A percentile compares a stretch with the other conserved stretches of the same genome.
Evolutionary conservation across 805 yeast genomes (phyloP).

Genomic region (Citeromyces nyonsensis): DNA sequence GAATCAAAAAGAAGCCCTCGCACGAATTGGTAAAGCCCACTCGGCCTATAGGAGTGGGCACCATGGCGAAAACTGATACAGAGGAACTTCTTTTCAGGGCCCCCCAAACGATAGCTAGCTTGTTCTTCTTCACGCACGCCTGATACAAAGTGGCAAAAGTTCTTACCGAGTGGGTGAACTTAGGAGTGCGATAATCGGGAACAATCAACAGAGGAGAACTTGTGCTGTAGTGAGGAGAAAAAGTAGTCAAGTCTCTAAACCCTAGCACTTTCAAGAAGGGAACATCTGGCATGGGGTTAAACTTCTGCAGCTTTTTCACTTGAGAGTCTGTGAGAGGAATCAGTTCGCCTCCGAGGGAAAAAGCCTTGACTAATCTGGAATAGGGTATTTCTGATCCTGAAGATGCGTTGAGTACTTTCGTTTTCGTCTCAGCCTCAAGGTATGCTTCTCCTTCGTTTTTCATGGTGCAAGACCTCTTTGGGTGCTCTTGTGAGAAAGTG

Average conservation of each 20-base stretch:
- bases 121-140: conserved; percentile 30
- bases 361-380: conserved; percentile 18
- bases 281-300: conserved; percentile 14
- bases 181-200: conserved; percentile 45
- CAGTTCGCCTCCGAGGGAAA: conserved; percentile 28
- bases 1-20: conserved; percentile 58
- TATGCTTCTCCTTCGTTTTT: conserved; percentile 36
- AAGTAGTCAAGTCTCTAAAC: conserved; percentile 31
- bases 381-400: conserved; percentile 27
- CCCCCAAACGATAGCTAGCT: conserved; percentile 65
- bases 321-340: conserved; percentile 22
- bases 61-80: conserved; percentile 43
- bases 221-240: conserved; percentile 34
- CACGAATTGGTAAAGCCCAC: conserved; percentile 19
- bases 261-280: conserved; percentile 57
- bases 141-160: conserved; percentile 58
- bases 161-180: conserved; percentile 42
- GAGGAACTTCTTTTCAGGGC: conserved; percentile 32
- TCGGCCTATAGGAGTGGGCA: conserved; percentile 25
- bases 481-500: conserved; percentile 37
- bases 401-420: conserved; percentile 19
- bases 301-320: conserved; percentile 14
- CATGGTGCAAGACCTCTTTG: conserved; percentile 32
- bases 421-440: conserved; percentile 32
- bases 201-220: conserved; percentile 46